These are phyloP conservation scores for Dipteronia sinensis DNA, from an alignment of 345 rosid genomes.

Conservation along the genomic window DNA sequence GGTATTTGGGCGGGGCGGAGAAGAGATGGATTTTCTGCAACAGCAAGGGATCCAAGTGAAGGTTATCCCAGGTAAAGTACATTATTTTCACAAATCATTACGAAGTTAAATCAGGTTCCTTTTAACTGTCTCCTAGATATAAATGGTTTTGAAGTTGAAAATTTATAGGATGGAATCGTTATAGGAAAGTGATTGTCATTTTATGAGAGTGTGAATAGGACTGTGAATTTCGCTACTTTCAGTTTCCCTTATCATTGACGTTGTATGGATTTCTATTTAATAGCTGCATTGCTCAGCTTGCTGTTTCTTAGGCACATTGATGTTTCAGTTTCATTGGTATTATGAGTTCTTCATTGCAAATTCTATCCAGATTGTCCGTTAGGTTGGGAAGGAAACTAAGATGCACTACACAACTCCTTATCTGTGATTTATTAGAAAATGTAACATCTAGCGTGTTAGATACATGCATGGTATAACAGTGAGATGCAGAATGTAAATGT, in stretches of 20 bases:
- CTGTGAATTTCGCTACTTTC: neutral
- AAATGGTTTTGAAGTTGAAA: neutral
- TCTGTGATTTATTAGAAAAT: neutral
- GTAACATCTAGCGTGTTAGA: neutral
- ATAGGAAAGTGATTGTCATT: neutral
- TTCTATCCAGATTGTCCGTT: neutral
- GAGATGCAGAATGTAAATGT: neutral
- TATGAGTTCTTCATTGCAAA: neutral
- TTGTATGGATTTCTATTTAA: neutral
- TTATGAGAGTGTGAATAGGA: neutral
- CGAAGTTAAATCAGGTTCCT: neutral
- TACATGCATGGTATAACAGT: neutral
- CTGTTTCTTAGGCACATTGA: neutral
- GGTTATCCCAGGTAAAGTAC: constrained; percentile 70
- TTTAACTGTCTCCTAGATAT: neutral
- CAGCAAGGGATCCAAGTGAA: constrained; percentile 90
- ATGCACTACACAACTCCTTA: neutral
- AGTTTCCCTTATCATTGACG: neutral
- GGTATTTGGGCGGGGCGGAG: constrained; percentile 98
- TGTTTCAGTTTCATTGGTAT: neutral
- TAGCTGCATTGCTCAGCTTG: neutral
- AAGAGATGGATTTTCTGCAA: constrained; percentile 96
- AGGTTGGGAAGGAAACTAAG: neutral
- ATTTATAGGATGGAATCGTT: neutral
- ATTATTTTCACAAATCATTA: neutral